Conservation (phyloP, 805 yeast genomes). For the Saturnispora dispora region DNA sequence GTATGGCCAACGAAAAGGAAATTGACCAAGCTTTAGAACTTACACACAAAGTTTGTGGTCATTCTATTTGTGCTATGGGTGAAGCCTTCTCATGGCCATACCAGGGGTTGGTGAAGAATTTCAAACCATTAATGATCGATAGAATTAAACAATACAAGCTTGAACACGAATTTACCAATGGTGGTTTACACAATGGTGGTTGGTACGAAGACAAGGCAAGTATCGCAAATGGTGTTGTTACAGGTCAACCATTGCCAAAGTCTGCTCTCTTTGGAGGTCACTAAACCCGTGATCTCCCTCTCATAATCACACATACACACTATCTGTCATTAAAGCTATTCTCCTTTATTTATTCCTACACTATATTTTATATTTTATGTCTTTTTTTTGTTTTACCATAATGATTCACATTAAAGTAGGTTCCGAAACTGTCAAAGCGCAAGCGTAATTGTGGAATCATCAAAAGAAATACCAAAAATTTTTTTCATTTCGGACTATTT, state of each 20-base stretch:
- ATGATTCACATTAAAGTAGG: background rate
- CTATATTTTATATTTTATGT: background rate
- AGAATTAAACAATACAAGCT: constrained; percentile 57
- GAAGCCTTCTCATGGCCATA: constrained; percentile 94
- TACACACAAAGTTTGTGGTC: constrained; percentile 83
- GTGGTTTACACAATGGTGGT: constrained; percentile 54
- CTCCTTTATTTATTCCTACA: background rate
- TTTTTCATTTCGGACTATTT: background rate
- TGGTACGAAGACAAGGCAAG: constrained; percentile 54
- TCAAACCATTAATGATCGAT: constrained; percentile 74
- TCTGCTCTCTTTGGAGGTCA: constrained; percentile 27
- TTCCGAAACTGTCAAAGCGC: background rate
- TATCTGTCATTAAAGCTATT: background rate
- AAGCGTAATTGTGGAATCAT: background rate
- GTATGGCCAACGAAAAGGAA: constrained; percentile 74
- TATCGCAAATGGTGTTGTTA: constrained; percentile 53
- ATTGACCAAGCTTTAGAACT: constrained; percentile 80
- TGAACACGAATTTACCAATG: constrained; percentile 29
- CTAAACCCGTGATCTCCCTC: constrained; percentile 3
- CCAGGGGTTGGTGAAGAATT: constrained; percentile 78
- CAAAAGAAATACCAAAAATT: background rate
- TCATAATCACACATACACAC: background rate
- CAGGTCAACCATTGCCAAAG: constrained; percentile 48
- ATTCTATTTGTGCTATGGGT: constrained; percentile 86
- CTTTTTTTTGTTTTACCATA: background rate